Evolutionary conservation across 1,284 basidiomycete species (phyloP).

Genomic region (Meira nashicola): DNA sequence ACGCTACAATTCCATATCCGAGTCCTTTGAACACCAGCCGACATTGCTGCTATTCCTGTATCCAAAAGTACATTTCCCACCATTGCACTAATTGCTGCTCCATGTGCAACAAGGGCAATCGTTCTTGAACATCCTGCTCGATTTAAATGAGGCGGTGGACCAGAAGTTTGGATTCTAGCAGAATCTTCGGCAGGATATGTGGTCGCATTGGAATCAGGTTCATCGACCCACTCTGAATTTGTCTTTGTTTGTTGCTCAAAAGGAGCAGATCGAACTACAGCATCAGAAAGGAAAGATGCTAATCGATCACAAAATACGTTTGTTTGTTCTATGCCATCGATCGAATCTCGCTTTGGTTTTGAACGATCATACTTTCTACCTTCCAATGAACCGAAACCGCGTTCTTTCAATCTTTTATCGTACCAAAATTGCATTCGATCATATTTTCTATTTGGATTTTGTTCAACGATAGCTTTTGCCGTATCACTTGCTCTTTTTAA

Average conservation of each 20-base stretch:
- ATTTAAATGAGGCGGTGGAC: neutral
- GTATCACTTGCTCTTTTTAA: conserved; percentile 31
- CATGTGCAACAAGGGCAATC: conserved; percentile 44
- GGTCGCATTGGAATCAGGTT: neutral
- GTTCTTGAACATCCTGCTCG: conserved; percentile 15
- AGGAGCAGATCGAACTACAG: neutral
- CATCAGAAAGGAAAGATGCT: conserved; percentile 1
- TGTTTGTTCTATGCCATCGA: conserved; percentile 39
- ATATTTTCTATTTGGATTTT: conserved; percentile 7
- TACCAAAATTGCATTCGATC: conserved; percentile 14
- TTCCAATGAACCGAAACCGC: conserved; percentile 43
- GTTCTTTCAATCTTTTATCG: conserved; percentile 42
- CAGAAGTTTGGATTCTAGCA: neutral
- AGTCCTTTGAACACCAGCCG: conserved; percentile 18
- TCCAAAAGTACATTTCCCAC: conserved; percentile 33
- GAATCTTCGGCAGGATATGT: neutral
- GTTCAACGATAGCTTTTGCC: conserved; percentile 16
- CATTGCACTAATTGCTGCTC: conserved; percentile 41
- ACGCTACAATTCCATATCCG: conserved; percentile 50
- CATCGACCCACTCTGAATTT: neutral
- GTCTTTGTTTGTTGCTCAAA: neutral
- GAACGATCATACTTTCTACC: conserved; percentile 36
- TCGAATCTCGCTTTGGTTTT: conserved; percentile 30
- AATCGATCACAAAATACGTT: conserved; percentile 10
- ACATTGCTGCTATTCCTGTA: conserved; percentile 24